These are phyloP conservation scores for Halenospora varia DNA, from an alignment of 495 filamentous ascomycete genomes.

Conservation along the genomic window DNA sequence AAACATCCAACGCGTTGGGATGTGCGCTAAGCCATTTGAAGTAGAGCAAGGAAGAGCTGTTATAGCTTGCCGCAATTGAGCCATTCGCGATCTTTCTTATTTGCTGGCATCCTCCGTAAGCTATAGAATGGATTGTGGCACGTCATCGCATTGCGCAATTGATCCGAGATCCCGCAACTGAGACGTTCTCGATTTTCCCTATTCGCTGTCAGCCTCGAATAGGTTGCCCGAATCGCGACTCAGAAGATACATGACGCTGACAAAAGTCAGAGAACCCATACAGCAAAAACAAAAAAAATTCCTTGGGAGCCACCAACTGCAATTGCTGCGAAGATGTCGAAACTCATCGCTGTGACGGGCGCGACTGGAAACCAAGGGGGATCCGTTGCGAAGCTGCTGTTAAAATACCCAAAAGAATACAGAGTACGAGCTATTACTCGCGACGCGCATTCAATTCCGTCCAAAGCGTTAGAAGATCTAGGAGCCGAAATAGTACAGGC, in stretches of 20 bases:
- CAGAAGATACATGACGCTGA: background rate
- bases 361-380: slow-evolving; percentile 8
- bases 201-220: background rate
- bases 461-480: background rate
- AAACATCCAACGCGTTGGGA: background rate
- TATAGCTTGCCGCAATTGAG: background rate
- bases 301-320: background rate
- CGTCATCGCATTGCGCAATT: background rate
- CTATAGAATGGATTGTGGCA: background rate
- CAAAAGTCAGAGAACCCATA: background rate
- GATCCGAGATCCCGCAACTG: background rate
- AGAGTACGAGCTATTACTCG: slow-evolving; percentile 2
- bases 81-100: background rate
- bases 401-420: slow-evolving; percentile 9
- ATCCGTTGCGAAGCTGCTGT: slow-evolving; percentile 3
- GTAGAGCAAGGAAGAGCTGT: background rate
- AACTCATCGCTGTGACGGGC: slow-evolving; percentile 5
- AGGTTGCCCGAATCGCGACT: background rate
- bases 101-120: background rate
- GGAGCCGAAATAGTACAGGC: slow-evolving; percentile 6
- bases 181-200: background rate
- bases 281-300: background rate
- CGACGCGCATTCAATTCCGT: background rate
- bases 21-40: background rate
- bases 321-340: background rate